Percentiles rank a stretch among this genome's conserved stretches.
Evolutionary conservation across 2,329 filamentous ascomycete genomes (phyloP).

Genomic region (Talaromyces sp.): DNA sequence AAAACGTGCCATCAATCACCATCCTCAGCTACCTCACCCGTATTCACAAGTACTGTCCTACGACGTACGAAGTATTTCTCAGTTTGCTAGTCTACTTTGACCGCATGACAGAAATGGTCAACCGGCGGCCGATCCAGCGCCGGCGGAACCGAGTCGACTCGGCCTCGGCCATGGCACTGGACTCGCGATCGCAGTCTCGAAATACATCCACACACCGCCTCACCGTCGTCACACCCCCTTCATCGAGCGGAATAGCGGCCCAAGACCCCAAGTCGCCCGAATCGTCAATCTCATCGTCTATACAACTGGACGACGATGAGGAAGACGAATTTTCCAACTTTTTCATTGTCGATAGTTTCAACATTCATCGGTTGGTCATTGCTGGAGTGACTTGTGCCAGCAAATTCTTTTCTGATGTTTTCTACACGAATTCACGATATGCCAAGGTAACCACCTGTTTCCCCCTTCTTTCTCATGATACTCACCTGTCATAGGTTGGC

Average conservation of each 20-base stretch:
- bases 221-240: constrained; percentile 34
- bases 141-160: constrained; percentile 48
- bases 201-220: constrained; percentile 18
- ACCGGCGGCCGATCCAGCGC: constrained; percentile 60
- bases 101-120: constrained; percentile 95
- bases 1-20: constrained; percentile 95
- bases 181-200: constrained; percentile 3
- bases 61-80: constrained; percentile 95
- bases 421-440: constrained; percentile 98
- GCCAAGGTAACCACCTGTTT: constrained; percentile 69
- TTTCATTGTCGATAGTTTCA: constrained; percentile 98
- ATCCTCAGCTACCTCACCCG: constrained; percentile 92
- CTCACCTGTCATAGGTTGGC: constrained; percentile 67
- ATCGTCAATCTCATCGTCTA: constrained; percentile 28
- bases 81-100: constrained; percentile 97
- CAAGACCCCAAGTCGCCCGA: constrained; percentile 28
- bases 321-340: constrained; percentile 60
- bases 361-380: constrained; percentile 95
- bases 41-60: constrained; percentile 98
- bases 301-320: constrained; percentile 37
- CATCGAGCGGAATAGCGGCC: constrained; percentile 29
- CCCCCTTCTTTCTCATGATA: constrained; percentile 2
- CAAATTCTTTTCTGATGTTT: constrained; percentile 99
- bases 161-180: constrained; percentile 12
- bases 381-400: constrained; percentile 96